Base-by-base conservation (phyloP, 177 flowering plant species). In the Tripterygium wilfordii region DNA sequence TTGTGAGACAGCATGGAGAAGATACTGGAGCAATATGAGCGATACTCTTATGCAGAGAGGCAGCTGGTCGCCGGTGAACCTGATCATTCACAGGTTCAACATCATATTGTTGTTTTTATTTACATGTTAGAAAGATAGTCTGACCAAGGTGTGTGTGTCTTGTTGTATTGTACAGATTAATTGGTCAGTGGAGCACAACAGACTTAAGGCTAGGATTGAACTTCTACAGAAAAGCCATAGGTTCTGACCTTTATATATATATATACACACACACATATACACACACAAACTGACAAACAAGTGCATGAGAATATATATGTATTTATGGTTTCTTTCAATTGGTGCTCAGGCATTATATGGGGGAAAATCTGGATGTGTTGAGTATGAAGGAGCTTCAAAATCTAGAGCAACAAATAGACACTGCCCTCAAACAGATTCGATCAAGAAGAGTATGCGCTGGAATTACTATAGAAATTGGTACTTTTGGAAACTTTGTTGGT, bases 401-500 rank as follows among this genome's bases (percentile, higher is more conserved):
- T 51, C 43, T 85, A 54, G 95, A 85, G 63, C 90, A 80, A 18
- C 89, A 83, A 60, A 71, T 85, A 68, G 90, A 85, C 24, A 60
- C 65, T 45, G 72, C 78, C 54, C 76, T 85, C 38, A 85, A 85
- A 43, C 80, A 67, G 31, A 73, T 85, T 29, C 57, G 95, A 32
- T 40, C 74, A 17, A 68, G 83, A 67, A 85, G 80, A 62, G 95
- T 85, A 68, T 18, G 12, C 3, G 16, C 15, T n/a, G n/a, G n/a
- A n/a, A n/a, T n/a, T n/a, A n/a, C n/a, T n/a, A n/a, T n/a, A n/a
- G n/a, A n/a, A n/a, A n/a, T n/a, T n/a, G n/a, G n/a, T n/a, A n/a
- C n/a, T n/a, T n/a, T n/a, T n/a, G n/a, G n/a, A n/a, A n/a, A n/a
- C n/a, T n/a, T n/a, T n/a, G n/a, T n/a, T n/a, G n/a, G n/a, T n/a